Evolutionary conservation across 129 eudicot species (phyloP).

Genomic region (Ambrosia artemisiifolia): DNA sequence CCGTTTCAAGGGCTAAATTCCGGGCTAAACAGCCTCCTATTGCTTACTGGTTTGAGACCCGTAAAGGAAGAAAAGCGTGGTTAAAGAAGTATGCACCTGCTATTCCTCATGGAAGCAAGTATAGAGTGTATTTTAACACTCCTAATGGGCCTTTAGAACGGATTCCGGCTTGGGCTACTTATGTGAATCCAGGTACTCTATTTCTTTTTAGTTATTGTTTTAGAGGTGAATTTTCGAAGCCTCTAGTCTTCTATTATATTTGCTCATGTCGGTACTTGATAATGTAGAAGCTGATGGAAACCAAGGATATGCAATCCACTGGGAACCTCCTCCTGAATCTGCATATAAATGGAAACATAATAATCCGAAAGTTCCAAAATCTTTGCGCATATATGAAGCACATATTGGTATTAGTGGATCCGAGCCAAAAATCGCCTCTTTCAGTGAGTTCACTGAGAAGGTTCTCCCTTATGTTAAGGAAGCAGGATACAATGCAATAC

Average conservation of each 20-base stretch:
- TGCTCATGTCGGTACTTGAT: slow-evolving; percentile 11
- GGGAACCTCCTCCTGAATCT: slow-evolving; percentile 95
- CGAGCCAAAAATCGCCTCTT: slow-evolving; percentile 70
- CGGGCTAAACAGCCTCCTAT: slow-evolving; percentile 74
- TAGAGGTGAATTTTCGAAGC: not conserved
- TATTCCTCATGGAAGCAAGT: slow-evolving; percentile 94
- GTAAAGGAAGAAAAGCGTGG: slow-evolving; percentile 95
- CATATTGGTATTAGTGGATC: slow-evolving; percentile 92
- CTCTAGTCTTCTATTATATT: not conserved
- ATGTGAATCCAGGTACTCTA: slow-evolving; percentile 79
- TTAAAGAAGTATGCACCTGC: slow-evolving; percentile 72
- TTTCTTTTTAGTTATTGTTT: not conserved
- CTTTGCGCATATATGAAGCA: slow-evolving; percentile 91
- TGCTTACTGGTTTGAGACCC: slow-evolving; percentile 89
- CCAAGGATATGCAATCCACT: slow-evolving; percentile 84
- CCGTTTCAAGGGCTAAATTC: slow-evolving; percentile 65
- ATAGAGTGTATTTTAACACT: slow-evolving; percentile 89
- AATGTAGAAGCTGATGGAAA: slow-evolving; percentile 71
- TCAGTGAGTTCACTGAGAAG: slow-evolving; percentile 63
- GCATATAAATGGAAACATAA: slow-evolving; percentile 71
- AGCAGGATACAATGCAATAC: slow-evolving; percentile 91
- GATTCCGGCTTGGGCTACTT: slow-evolving; percentile 98
- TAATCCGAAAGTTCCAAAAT: slow-evolving; percentile 62
- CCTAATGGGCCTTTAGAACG: slow-evolving; percentile 89
- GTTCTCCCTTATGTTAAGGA: slow-evolving; percentile 81